Evolutionary conservation across 2,329 filamentous ascomycete species (phyloP), one percentile per base, ranked within the genome.

Genomic region (Diaporthe sp.): DNA sequence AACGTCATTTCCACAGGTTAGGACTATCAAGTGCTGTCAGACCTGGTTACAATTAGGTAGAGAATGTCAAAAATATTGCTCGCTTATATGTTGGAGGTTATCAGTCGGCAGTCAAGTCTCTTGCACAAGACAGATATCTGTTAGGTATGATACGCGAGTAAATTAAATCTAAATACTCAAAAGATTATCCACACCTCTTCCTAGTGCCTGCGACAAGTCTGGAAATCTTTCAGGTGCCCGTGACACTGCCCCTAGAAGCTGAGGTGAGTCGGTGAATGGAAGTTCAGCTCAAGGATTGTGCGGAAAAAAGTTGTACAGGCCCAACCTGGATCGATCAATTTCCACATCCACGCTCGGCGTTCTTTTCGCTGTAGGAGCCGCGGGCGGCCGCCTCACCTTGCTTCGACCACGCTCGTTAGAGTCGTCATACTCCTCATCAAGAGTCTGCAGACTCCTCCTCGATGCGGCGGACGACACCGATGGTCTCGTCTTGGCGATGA

Each of bases 301-400:
- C 13, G 46, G 31, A 22, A 69, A 69, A 22, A 13, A 55, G 4
- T 69, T 12, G 34, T 55, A 55, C 13, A 69, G n/a, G n/a, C 65
- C 65, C 34, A 69, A 42, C 65, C 49, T 69, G 12, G 65, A 69
- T 53, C 65, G 46, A 31, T 69, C 65, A 69, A 69, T 69, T 8
- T 69, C 65, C 65, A 69, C 65, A 12, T 69, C 65, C 31, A 69
- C 46, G 42, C 65, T 69, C 12, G 65, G 65, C n/a, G 65, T 69
- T 31, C 65, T 31, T n/a, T 7, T 39, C 4, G 28, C 22, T 4
- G 31, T 25, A 68, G 62, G 15, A 28, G 65, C 46, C 9, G 65
- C 2, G 42, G 65, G 65, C 46, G 65, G 65, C 22, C 34, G 65
- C 65, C 49, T 69, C 49, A 69, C 15, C 49, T 22, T 53, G 49